Percentiles rank a stretch among this genome's conserved stretches.
phyloP scores from a whole-genome alignment of 2,329 filamentous ascomycete species.

The Neonectria coccinea region DNA sequence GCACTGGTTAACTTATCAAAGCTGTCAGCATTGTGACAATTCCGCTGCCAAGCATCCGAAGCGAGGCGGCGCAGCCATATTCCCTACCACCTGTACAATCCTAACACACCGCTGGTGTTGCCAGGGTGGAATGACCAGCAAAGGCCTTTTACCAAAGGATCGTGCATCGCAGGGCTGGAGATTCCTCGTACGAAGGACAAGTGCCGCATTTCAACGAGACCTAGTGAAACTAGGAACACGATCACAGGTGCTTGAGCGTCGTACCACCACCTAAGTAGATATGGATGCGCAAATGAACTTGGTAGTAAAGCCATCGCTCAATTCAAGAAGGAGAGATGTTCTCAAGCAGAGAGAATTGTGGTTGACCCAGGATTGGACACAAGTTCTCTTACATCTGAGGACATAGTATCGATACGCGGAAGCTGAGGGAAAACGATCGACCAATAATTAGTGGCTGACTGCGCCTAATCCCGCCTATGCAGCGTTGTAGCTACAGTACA shows the following conservation, averaged over 20 bases:
- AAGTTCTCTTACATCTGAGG: too few relatives aligned
- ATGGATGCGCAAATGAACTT: not conserved
- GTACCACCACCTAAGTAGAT: not conserved
- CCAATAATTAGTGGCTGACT: too few relatives aligned
- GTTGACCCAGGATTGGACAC: too few relatives aligned
- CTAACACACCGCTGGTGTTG: not conserved
- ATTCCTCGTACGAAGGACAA: not conserved
- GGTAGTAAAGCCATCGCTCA: too few relatives aligned
- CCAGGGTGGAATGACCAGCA: not conserved
- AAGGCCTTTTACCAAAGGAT: not conserved
- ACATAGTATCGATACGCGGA: too few relatives aligned
- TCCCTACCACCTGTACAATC: not conserved
- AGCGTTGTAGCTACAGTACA: too few relatives aligned
- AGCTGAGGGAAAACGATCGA: too few relatives aligned
- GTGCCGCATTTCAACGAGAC: not conserved
- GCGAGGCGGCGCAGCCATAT: not conserved
- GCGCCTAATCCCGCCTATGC: too few relatives aligned
- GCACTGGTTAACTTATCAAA: too few relatives aligned
- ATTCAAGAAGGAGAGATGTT: too few relatives aligned
- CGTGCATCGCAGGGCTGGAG: not conserved
- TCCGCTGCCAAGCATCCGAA: not conserved
- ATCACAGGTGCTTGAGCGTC: not conserved
- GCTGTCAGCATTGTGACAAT: not conserved
- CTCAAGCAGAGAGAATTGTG: too few relatives aligned
- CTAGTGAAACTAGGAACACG: not conserved